Evolutionary conservation across 148 eudicot species (phyloP), one percentile per base, ranked within the genome.

Genomic region (Vaccinium myrtillus): DNA sequence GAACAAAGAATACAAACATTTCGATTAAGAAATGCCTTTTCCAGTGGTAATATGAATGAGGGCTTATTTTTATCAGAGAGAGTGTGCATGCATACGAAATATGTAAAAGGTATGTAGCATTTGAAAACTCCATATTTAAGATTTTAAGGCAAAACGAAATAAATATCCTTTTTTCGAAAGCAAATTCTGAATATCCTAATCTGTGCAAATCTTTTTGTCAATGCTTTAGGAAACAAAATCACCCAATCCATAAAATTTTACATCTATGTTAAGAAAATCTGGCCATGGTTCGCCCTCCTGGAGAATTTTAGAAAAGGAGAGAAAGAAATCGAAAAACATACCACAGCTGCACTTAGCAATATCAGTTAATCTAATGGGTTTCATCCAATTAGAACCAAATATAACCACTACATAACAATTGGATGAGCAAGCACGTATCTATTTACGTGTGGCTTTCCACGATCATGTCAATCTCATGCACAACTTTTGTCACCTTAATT

Each of bases 401-500:
- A 8, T 23, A n/a, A n/a, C 2, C 23, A 3, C 32, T 15, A 27
- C 30, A 1, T 39, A 13, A 69, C 30, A 12, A 13, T 69, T 27
- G 39, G 74, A 69, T 27, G 39, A 69, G 18, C 30, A 27, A 27
- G 27, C 8, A 67, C 36, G 36, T 23, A 67, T 25, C 73, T 27
- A 67, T 69, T 69, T 67, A 32, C 73, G 16, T 67, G 12, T 67
- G 39, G 73, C 27, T 67, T 67, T 69, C 74, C 74, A 27, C 27
- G 39, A 36, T 69, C 74, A 69, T 69, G 39, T 1, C 74, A 69
- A 69, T 69, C 74, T 36, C 74, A 69, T 69, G 74, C 39, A 69
- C 74, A 69, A 13, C 74, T 25, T 69, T 11, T 27, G 39, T 25
- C 39, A 1, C 69, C 69, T 63, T n/a, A n/a, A n/a, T n/a, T n/a